Base-by-base conservation (phyloP, 441 rosid genomes). In the Manihot esculenta region DNA sequence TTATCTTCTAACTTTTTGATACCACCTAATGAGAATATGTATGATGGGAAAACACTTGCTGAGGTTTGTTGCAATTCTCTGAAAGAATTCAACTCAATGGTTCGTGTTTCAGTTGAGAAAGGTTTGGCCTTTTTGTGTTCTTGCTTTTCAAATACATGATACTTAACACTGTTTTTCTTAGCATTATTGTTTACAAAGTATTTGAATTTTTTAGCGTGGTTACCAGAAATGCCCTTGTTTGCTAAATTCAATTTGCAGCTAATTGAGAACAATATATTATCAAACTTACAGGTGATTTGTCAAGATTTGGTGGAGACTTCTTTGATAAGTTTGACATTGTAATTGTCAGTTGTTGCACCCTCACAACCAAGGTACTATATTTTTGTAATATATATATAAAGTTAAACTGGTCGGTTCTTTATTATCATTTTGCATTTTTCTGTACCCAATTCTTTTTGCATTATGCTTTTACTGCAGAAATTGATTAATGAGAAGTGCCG, bases 61-160 rank as follows among this genome's bases (percentile, higher is more conserved):
- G 91, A 89, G 72, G 76, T 89, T 64, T 87, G 94, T 66, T 71
- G 88, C 62, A 74, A 82, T 74, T 84, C 92, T 48, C 75, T 89
- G 79, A 85, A 84, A 74, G 97, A 91, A 49, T 93, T 93, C 71
- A 91, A 93, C 63, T 91, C 93, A 2, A 89, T 91, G 98, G 96
- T 93, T 72, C 87, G 76, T 63, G 98, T 93, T 71, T 85, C 86
- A 0, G 90, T 84, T 14, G 87, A 81, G 74, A 87, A 85, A 89
- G 96, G 96, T 93, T 65, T 53, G 66, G 42, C 26, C 62, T 50
- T 21, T 53, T 38, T 53, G 38, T 33, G 10, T 26, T 27, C 10
- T 60, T 47, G 20, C 44, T 51, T 21, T 65, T 59, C 23, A 17
- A 18, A 23, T 23, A 21, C n/a, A 3, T 27, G 20, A 50, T 58